Percentiles rank a stretch among this genome's conserved stretches.
phyloP scores from a whole-genome alignment of 805 yeast genomes.

The Metschnikowia anglica region DNA sequence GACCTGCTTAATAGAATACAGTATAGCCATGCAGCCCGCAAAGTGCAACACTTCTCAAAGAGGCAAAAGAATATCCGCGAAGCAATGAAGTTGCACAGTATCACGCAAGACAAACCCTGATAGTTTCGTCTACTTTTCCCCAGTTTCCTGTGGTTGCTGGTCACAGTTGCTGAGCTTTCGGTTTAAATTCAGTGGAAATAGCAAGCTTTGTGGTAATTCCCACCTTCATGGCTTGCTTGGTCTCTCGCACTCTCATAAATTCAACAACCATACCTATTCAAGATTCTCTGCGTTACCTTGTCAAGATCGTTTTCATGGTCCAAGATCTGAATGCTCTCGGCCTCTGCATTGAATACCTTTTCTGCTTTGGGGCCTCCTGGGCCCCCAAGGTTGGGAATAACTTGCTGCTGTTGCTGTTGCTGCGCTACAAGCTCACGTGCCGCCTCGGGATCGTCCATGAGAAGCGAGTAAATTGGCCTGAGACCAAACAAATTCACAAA shows the following conservation, averaged over 20 bases:
- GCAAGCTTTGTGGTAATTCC: no score
- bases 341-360: slow-evolving; percentile 63
- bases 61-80: no score
- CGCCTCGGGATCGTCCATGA: slow-evolving; percentile 54
- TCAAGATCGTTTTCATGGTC: slow-evolving; percentile 52
- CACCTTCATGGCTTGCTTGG: no score
- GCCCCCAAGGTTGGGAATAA: slow-evolving; percentile 42
- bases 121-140: no score
- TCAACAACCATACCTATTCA: slow-evolving; percentile 10
- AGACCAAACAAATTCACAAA: slow-evolving; percentile 85
- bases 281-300: slow-evolving; percentile 43
- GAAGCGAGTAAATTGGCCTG: slow-evolving; percentile 69
- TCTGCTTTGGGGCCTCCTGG: slow-evolving; percentile 65
- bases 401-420: slow-evolving; percentile 39
- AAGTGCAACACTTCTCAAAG: no score
- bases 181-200: no score
- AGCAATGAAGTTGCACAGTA: no score
- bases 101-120: no score
- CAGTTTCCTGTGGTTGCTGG: no score
- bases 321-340: slow-evolving; percentile 69
- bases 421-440: slow-evolving; percentile 45
- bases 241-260: not conserved
- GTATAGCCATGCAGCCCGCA: no score
- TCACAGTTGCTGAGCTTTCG: no score
- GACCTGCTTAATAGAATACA: no score